Base-by-base conservation (phyloP, 345 rosid species). In the Gossypium turneri region DNA sequence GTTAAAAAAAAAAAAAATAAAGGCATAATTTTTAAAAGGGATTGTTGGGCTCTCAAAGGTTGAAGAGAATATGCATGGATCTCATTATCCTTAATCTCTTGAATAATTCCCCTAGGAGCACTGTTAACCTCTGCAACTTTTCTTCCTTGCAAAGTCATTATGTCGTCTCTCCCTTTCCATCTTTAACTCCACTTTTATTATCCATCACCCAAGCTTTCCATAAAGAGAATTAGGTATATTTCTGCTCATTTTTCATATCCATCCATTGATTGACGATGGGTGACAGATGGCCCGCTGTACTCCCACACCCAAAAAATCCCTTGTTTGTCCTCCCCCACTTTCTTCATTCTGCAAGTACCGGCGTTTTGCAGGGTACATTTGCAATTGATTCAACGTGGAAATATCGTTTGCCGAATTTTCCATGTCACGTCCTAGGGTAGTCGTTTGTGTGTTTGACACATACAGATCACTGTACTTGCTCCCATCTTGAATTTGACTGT, bases 231-330 rank as follows among this genome's bases (percentile, higher is more conserved):
- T 29, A 67, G 25, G 29, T 52, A 47, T 19, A 58, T 51, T 51
- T 2, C 41, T 57, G 61, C 29, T 34, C 24, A 9, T 19, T 57
- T 52, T 8, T 90, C 79, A 90, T 73, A 85, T 88, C 97, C 97
- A 92, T 64, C 89, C 90, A 80, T 85, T 82, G 79, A 90, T 86
- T 50, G 95, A 80, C 69, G 91, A 75, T 70, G 93, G 89, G 63
- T 82, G 90, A 57, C 84, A 81, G 47, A 90, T 80, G 64, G 86
- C 70, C 74, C 84, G 90, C 74, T 85, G 90, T 27, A 84, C 87
- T 64, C 97, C 98, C 75, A 92, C 97, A 15, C 99, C 98, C 38
- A 95, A 85, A 71, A 95, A 95, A 64, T 95, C 98, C 75, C 99
- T 86, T 19, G 99, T 95, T 81, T 94, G 84, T 86, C 94, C 98